Conservation (phyloP, 116 monocot species). For the Trichopus zeylanicus region DNA sequence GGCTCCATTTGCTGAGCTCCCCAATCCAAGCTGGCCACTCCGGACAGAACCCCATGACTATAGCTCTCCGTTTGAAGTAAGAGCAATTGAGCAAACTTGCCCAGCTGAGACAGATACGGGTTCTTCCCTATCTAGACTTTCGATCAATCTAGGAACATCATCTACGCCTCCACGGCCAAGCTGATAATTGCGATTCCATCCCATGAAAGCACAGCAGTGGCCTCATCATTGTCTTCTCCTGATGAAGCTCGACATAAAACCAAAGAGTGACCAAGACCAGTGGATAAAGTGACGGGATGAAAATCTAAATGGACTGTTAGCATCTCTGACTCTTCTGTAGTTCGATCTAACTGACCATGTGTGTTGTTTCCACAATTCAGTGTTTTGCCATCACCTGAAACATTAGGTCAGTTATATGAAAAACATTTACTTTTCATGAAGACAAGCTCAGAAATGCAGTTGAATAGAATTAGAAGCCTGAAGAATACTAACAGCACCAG, state of each 20-base stretch:
- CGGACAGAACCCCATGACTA: slow-evolving; percentile 71
- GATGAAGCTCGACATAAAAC: slow-evolving; percentile 22
- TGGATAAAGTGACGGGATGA: slow-evolving; percentile 36
- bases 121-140: slow-evolving; percentile 33
- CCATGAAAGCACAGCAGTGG: slow-evolving; percentile 53
- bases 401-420: neutral
- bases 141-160: slow-evolving; percentile 34
- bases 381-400: slow-evolving; percentile 49
- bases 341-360: slow-evolving; percentile 65
- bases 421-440: neutral
- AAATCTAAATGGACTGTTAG: slow-evolving; percentile 29
- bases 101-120: slow-evolving; percentile 48
- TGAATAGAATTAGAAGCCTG: too few species aligned
- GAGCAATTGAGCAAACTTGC: slow-evolving; percentile 59
- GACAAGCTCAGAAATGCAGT: too few species aligned
- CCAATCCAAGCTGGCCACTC: slow-evolving; percentile 74
- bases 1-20: slow-evolving; percentile 53
- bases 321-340: slow-evolving; percentile 19
- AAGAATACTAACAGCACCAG: slow-evolving; percentile 47
- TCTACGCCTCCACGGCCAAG: slow-evolving; percentile 51
- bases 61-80: slow-evolving; percentile 49
- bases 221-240: slow-evolving; percentile 3
- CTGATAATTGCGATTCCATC: slow-evolving; percentile 73
- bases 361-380: slow-evolving; percentile 62
- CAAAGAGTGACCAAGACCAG: slow-evolving; percentile 84